These are phyloP conservation scores for Debaryomyces hansenii DNA, from an alignment of 805 yeast species.

Conservation along the genomic window DNA sequence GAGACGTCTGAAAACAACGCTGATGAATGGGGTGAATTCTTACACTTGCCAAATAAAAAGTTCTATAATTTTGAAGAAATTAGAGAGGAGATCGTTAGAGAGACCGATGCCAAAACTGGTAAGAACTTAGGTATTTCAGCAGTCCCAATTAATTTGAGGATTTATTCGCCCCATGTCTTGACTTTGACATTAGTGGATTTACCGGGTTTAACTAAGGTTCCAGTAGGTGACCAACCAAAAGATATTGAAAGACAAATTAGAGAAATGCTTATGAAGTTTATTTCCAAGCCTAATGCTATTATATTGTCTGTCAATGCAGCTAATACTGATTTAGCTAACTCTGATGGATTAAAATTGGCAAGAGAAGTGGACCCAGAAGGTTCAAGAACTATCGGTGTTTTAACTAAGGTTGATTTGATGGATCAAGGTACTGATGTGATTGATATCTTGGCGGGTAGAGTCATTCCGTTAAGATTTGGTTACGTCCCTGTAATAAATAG, in stretches of 20 bases:
- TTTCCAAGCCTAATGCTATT: conserved; percentile 93
- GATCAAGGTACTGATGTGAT: conserved; percentile 97
- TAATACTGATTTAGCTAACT: conserved; percentile 94
- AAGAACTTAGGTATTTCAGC: conserved; percentile 86
- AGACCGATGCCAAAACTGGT: conserved; percentile 83
- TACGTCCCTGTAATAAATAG: conserved; percentile 96
- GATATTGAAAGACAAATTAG: conserved; percentile 94
- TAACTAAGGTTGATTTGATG: conserved; percentile 96
- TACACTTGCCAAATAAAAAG: conserved; percentile 86
- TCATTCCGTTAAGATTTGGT: conserved; percentile 92
- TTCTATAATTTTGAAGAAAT: conserved; percentile 87
- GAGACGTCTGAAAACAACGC: conserved; percentile 65
- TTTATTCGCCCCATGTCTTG: conserved; percentile 90
- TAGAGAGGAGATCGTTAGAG: conserved; percentile 85
- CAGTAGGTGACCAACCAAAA: conserved; percentile 98
- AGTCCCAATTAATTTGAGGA: conserved; percentile 88
- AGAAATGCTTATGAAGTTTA: conserved; percentile 89
- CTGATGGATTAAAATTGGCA: conserved; percentile 94
- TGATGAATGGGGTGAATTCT: conserved; percentile 97
- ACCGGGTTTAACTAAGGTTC: conserved; percentile 97
- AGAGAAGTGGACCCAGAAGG: conserved; percentile 99
- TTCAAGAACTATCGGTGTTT: conserved; percentile 90
- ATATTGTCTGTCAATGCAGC: conserved; percentile 94
- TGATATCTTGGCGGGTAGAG: conserved; percentile 93
- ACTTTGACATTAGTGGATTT: conserved; percentile 93